Evolutionary conservation across 2,329 filamentous ascomycete species (phyloP), one percentile per base, ranked within the genome.

Genomic region (Lachnellula hyalina): DNA sequence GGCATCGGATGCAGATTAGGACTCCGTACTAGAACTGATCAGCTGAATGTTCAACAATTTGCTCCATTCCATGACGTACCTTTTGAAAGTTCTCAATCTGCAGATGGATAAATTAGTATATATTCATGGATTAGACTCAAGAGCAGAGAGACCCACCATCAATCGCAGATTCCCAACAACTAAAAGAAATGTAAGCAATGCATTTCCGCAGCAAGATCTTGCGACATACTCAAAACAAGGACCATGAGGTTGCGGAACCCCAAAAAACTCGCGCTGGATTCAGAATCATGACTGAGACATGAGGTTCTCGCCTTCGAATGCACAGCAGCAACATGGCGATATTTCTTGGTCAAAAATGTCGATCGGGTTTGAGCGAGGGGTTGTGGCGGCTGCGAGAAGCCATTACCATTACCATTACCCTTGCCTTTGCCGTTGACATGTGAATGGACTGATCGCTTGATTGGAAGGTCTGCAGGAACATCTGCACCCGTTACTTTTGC

Each of bases 211-310:
- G 12, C 45, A 19, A 35, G 19, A 38, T 11, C 5, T 49, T 36
- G 23, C 7, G 15, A 64, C 80, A 60, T 79, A 94, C 90, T 84
- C 58, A 96, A 74, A 38, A 96, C 90, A 67, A 97, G 86, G 40
- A 96, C 89, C 90, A 96, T 96, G 60, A 99, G 80, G 70, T 99
- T 99, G 57, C 93, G 81, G 69, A 99, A 97, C 0, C 94, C 94
- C 15, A 96, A 75, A 68, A 96, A 97, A 70, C 90, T 96, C 21
- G 92, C 90, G 2, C 85, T 77, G 11, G 75, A 76, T 46, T 81
- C 74, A 2, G 90, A 82, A 69, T 97, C 94, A 66, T 92, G 87
- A 73, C 90, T 96, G 47, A 97, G 78, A 65, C 88, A 91, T 23
- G 93, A 96, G 7, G 87, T 83, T 55, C 84, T 82, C 38, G 80